Conservation (phyloP, 2,329 filamentous ascomycete species). For the Graphium sp. region DNA sequence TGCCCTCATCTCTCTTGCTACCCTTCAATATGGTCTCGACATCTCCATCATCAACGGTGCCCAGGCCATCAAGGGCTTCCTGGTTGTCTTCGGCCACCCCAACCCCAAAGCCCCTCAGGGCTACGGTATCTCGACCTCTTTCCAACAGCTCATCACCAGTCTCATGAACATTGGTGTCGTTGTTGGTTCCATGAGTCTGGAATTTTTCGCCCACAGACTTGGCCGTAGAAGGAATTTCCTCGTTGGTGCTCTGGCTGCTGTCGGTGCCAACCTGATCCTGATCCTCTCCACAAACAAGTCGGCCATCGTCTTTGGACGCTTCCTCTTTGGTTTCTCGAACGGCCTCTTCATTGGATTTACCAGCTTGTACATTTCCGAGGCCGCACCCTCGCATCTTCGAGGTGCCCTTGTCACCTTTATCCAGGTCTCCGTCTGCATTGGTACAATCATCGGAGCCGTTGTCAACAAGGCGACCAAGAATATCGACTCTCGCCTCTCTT, state of each 20-base stretch:
- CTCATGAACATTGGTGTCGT: conserved; percentile 6
- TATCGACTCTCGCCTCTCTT: conserved; percentile 3
- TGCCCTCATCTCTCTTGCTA: conserved; percentile 2
- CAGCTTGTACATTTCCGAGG: conserved; percentile 6
- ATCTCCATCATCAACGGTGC: conserved; percentile 3
- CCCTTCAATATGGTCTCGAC: conserved; percentile 4
- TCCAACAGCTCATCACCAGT: conserved; percentile 5
- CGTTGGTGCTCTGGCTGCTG: conserved; percentile 3
- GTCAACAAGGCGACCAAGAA: conserved; percentile 5
- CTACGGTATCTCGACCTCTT: conserved; percentile 3
- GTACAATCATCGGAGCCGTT: conserved; percentile 5
- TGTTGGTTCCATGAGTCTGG: conserved; percentile 5
- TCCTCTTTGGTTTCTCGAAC: conserved; percentile 6
- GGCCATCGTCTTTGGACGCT: conserved; percentile 5
- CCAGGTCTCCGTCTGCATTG: conserved; percentile 5
- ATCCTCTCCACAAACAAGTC: conserved; percentile 5
- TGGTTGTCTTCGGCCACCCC: conserved; percentile 3
- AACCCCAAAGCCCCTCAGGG: conserved; percentile 2
- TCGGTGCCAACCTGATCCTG: conserved; percentile 6
- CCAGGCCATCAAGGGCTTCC: conserved; percentile 4
- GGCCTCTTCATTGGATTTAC: conserved; percentile 5
- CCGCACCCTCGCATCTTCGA: conserved; percentile 4
- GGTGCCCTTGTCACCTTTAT: conserved; percentile 5
- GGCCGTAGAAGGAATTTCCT: conserved; percentile 6
- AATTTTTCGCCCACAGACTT: conserved; percentile 5